phyloP scores from a whole-genome alignment of 257 asterid species.

The Ehretia macrophylla region DNA sequence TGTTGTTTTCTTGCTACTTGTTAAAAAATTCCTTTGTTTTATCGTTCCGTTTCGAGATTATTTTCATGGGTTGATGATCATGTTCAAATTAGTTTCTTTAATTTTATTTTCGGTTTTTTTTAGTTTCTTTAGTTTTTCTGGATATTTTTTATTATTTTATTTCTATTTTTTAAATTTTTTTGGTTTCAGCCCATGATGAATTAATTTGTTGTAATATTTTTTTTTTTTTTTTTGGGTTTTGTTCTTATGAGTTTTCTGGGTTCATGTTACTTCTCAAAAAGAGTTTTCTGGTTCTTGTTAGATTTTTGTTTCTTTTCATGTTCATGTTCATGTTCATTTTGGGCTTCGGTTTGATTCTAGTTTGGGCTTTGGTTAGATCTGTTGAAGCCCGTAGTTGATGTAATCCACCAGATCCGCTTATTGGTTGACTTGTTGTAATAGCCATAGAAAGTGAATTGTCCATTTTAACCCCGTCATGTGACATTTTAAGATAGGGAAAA shows the following conservation, averaged over 20 bases:
- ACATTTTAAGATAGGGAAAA: no score
- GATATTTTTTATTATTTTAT: not conserved
- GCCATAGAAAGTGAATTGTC: not conserved
- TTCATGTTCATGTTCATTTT: not conserved
- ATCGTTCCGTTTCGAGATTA: no score
- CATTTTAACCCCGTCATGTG: not conserved
- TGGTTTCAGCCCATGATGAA: not conserved
- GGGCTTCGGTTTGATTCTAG: not conserved
- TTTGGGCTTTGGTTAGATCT: constrained; percentile 25
- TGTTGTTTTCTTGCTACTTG: not conserved
- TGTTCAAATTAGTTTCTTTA: not conserved
- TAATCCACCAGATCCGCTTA: constrained; percentile 1
- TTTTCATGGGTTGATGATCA: not conserved
- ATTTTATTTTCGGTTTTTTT: not conserved
- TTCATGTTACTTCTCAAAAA: no score
- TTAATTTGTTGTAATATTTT: not conserved
- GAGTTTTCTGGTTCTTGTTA: not conserved
- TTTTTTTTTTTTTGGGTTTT: no score
- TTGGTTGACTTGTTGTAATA: not conserved
- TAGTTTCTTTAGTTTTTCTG: not conserved
- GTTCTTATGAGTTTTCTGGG: not conserved
- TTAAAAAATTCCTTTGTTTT: no score
- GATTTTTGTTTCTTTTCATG: not conserved
- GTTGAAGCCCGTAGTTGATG: no score
- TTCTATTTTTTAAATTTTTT: not conserved